phyloP scores from a whole-genome alignment of 2,329 filamentous ascomycete genomes.

The Cladosporium sp. region DNA sequence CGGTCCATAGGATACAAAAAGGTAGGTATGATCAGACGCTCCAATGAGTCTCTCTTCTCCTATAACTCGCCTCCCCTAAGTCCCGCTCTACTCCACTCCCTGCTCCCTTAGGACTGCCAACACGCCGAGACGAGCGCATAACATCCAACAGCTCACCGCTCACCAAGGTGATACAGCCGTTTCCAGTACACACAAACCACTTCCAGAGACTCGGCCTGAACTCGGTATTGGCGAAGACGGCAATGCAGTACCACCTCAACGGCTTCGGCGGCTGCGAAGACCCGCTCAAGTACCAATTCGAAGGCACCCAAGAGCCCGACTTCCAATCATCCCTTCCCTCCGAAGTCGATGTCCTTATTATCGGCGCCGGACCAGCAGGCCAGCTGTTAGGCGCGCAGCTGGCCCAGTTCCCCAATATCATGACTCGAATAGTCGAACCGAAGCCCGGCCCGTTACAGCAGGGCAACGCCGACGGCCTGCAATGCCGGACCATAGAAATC shows the following conservation, averaged over 20 bases:
- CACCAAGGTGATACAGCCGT: no score
- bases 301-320: constrained; percentile 22
- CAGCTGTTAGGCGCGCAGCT: constrained; percentile 48
- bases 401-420: constrained; percentile 42
- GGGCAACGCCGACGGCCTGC: constrained; percentile 49
- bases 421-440: constrained; percentile 41
- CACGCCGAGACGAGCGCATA: no score
- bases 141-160: no score
- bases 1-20: no score
- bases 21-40: no score
- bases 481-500: constrained; percentile 65
- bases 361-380: constrained; percentile 45
- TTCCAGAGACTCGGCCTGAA: no score
- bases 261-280: constrained; percentile 29
- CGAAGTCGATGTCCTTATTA: constrained; percentile 43
- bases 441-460: constrained; percentile 27
- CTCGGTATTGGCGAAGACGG: background rate
- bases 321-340: constrained; percentile 26
- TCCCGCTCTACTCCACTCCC: no score
- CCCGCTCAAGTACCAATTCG: constrained; percentile 26
- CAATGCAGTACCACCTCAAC: constrained; percentile 31
- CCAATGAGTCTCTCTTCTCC: no score
- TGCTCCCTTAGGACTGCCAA: no score
- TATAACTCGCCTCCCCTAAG: no score
- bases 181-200: no score